Evolutionary conservation across 2,329 filamentous ascomycete species (phyloP), one percentile per base, ranked within the genome.

Genomic region (Calonectria fujianensis): DNA sequence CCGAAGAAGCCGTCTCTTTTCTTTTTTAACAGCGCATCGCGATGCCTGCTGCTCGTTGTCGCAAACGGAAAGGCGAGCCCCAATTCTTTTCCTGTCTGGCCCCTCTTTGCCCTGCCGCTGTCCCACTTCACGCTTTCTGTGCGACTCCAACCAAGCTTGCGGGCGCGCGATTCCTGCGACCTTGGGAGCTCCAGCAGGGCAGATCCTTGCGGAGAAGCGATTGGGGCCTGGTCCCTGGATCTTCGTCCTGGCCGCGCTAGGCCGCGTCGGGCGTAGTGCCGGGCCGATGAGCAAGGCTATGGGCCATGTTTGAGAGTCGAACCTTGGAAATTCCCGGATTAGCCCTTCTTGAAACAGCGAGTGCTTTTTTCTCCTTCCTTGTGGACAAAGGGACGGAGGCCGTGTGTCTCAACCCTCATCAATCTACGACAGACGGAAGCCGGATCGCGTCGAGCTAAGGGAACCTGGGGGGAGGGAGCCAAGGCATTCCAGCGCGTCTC

Each of bases 301-400:
- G 54, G 69, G 69, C n/a, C 57, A 39, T 45, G 69, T 71, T 65
- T 71, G 69, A 71, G 69, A 65, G 27, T 65, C 32, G 24, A 54
- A 71, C 32, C 35, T 57, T 54, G 29, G 50, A 31, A 64, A 71
- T 48, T 41, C 57, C 39, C 35, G 24, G 35, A 61, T 32, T 57
- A 37, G 51, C 32, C 24, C 41, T 41, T 69, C 37, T 54, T 52
- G 59, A 71, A 59, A 71, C 69, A 39, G 29, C 59, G 20, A 65
- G 50, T 48, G 59, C 68, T 45, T 20, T 45, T 45, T 45, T 45
- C 7, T 18, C 14, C 7, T 11, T 20, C 16, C 13, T 8, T 45
- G 39, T 59, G 41, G 41, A 31, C 32, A 51, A 51, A 24, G 14
- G 37, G 51, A 48, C 41, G 32, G 20, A 37, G 41, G 32, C 31